Evolutionary conservation across 192 early-diverging fungal genomes (phyloP).

Genomic region (Coemansia asiatica): DNA sequence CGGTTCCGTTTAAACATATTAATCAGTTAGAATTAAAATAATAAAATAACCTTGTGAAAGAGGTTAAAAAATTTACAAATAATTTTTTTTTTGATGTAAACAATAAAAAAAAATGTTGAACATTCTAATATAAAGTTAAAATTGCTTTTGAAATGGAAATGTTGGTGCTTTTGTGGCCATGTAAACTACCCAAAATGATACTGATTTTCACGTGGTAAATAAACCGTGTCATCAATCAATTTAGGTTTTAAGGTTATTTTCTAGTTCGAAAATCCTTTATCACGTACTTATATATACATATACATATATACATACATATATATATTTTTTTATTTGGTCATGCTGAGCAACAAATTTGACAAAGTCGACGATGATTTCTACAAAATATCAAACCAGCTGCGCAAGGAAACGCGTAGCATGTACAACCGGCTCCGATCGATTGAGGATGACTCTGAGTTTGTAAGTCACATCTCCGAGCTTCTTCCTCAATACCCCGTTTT

Average conservation of each 20-base stretch:
- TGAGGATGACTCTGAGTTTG: constrained; percentile 72
- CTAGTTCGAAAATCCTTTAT: too few species aligned
- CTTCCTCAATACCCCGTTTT: constrained; percentile 63
- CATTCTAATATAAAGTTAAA: background rate
- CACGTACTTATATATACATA: too few species aligned
- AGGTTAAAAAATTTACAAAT: background rate
- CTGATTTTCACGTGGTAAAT: too few species aligned
- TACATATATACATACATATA: too few species aligned
- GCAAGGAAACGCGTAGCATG: constrained; percentile 42
- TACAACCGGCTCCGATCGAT: constrained; percentile 81
- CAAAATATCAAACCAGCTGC: constrained; percentile 15
- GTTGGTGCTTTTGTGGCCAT: too few species aligned
- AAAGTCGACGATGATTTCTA: constrained; percentile 5
- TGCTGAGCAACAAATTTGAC: background rate
- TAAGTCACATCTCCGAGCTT: constrained; percentile 57
- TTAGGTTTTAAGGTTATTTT: too few species aligned
- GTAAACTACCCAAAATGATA: too few species aligned
- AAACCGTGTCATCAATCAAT: too few species aligned
- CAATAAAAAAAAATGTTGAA: background rate
- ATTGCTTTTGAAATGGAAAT: too few species aligned
- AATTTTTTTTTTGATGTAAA: background rate
- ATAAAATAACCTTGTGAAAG: background rate
- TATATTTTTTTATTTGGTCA: background rate
- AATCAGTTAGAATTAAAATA: background rate
- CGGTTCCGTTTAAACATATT: background rate